Evolutionary conservation across 2,329 filamentous ascomycete species (phyloP).

Genomic region (Escovopsis sp.): DNA sequence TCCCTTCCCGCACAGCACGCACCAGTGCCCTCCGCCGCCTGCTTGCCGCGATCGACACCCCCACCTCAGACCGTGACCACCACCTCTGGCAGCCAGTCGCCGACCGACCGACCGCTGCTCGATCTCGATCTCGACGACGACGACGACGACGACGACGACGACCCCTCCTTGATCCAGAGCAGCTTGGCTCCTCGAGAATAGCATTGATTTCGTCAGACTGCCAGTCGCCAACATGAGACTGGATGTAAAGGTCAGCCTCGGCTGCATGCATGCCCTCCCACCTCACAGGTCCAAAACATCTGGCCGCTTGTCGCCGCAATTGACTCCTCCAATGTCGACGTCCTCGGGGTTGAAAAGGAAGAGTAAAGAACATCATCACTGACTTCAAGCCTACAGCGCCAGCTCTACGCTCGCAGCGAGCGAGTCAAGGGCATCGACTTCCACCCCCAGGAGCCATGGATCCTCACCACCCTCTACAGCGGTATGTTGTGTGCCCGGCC

Average conservation of each 20-base stretch:
- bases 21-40: background rate
- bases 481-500: slow-evolving; percentile 40
- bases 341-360: too few relatives aligned
- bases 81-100: too few relatives aligned
- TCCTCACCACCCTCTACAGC: slow-evolving; percentile 90
- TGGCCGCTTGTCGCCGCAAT: background rate
- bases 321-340: background rate
- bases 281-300: too few relatives aligned
- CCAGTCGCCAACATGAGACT: slow-evolving; percentile 22
- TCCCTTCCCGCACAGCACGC: background rate
- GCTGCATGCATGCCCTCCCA: background rate
- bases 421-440: slow-evolving; percentile 97
- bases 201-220: too few relatives aligned
- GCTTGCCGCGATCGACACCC: background rate
- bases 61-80: too few relatives aligned
- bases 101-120: slow-evolving; percentile 10
- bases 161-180: too few relatives aligned
- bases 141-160: slow-evolving; percentile 4
- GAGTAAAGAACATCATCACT: background rate
- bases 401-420: slow-evolving; percentile 64
- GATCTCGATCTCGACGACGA: background rate
- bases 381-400: slow-evolving; percentile 19
- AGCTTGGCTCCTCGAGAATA: too few relatives aligned
- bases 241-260: slow-evolving; percentile 25
- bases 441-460: slow-evolving; percentile 93